Evolutionary conservation across 257 asterid genomes (phyloP).

Genomic region (Petunia secreta): DNA sequence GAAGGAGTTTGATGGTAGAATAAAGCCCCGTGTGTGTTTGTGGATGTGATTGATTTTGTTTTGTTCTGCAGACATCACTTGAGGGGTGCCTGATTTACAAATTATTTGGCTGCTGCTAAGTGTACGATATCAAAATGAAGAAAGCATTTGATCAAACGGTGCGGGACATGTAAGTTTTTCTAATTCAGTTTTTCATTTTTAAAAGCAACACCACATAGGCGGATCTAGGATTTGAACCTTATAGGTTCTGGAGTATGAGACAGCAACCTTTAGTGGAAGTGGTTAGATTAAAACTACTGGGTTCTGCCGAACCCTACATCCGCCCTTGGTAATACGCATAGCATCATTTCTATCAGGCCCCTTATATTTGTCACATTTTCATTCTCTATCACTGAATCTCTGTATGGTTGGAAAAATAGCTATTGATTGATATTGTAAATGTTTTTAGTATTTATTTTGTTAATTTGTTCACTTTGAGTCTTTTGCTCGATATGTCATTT

Average conservation of each 20-base stretch:
- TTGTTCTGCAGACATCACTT: conserved; percentile 13
- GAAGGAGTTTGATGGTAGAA: background rate
- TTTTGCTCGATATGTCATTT: conserved; percentile 13
- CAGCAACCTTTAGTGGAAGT: too few species aligned
- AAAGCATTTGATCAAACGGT: conserved; percentile 86
- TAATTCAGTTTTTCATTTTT: background rate
- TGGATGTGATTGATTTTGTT: conserved; percentile 11
- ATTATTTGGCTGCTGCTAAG: conserved; percentile 12
- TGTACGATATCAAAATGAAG: conserved; percentile 56
- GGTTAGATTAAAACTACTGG: too few species aligned
- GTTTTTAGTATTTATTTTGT: conserved; percentile 20
- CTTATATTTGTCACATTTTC: background rate
- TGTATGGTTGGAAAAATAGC: background rate
- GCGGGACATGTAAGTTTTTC: conserved; percentile 71
- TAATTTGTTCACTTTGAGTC: conserved; percentile 24
- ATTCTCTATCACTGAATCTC: background rate
- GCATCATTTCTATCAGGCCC: background rate
- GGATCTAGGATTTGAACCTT: too few species aligned
- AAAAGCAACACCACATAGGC: too few species aligned
- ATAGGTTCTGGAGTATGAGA: too few species aligned
- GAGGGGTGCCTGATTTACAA: conserved; percentile 9
- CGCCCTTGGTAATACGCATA: too few species aligned
- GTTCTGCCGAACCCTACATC: too few species aligned
- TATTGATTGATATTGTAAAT: conserved; percentile 17
- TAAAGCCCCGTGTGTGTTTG: background rate